Evolutionary conservation across 176 grass and related monocot species (phyloP), one percentile per base, ranked within the genome.

Genomic region (Zoysia pacifica): DNA sequence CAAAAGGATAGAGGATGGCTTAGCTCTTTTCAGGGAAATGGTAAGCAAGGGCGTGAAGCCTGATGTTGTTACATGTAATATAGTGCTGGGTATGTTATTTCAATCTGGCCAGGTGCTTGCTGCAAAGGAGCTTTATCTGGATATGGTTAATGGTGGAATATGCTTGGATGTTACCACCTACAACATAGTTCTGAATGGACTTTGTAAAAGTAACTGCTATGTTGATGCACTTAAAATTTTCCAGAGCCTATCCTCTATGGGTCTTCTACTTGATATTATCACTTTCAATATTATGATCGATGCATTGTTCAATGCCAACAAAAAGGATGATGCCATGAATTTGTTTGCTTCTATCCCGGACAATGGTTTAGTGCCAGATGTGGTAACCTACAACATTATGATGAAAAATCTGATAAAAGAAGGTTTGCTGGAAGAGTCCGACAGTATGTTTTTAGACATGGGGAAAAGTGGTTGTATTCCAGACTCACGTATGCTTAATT

Each of bases 201-300:
- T 48, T 11, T 69, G 67, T 46, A 48, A 69, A 69, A 69, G 5
- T 69, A 48, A 48, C n/a, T 35, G n/a, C 48, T 18, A 12, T 48
- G 44, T 10, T 48, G 67, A 69, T 4, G 67, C 67, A 20, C 19
- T 69, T 46, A 48, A 9, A 69, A 69, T 69, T 8, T 69, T 69
- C 19, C 14, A 48, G 67, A 48, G n/a, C n/a, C n/a, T 69, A 0
- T 48, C 44, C 28, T 47, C n/a, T 69, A 69, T 48, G 67, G 67
- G 28, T 48, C 44, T 48, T 48, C 67, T 48, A n/a, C 66, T 47
- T 47, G 2, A 69, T n/a, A 19, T 69, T 19, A 11, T 2, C 9
- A 69, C 66, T 47, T 45, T 69, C 66, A 69, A 19, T 47, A 47
- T 47, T 69, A 69, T 69, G 42, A 69, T 69, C 3, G 8, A 46